Conservation (phyloP, 2,329 filamentous ascomycete genomes). For the Penicillium sp. region DNA sequence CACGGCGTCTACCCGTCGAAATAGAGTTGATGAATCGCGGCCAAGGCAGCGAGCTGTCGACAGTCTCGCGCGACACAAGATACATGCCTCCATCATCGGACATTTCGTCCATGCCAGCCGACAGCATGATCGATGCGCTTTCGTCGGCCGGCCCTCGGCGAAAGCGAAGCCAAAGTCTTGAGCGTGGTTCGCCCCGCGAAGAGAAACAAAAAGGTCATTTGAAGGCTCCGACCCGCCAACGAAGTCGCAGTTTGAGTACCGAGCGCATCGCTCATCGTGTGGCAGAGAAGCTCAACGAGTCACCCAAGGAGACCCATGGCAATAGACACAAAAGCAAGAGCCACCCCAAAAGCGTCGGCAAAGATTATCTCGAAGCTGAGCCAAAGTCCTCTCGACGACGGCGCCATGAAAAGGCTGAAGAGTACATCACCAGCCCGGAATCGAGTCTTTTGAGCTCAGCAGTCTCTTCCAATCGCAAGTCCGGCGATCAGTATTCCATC, state of each 20-base stretch:
- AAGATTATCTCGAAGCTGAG: constrained; percentile 45
- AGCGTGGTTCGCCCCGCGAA: constrained; percentile 37
- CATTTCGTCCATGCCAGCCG: constrained; percentile 77
- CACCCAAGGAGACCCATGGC: constrained; percentile 47
- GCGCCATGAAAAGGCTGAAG: constrained; percentile 50
- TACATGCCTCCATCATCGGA: constrained; percentile 74
- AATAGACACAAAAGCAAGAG: constrained; percentile 40
- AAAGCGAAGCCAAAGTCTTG: constrained; percentile 52
- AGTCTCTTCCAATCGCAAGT: constrained; percentile 53
- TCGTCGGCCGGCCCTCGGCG: constrained; percentile 47
- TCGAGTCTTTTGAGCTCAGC: constrained; percentile 63
- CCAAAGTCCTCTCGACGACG: constrained; percentile 47
- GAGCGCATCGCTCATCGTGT: constrained; percentile 67
- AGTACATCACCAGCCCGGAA: constrained; percentile 55
- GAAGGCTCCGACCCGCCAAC: constrained; percentile 57
- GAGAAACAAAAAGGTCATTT: constrained; percentile 50
- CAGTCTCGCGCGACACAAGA: constrained; percentile 57
- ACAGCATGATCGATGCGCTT: constrained; percentile 63
- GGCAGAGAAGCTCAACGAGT: constrained; percentile 62
- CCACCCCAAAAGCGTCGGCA: constrained; percentile 45
- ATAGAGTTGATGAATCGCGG: constrained; percentile 75
- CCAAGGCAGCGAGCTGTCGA: constrained; percentile 65
- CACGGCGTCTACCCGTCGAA: constrained; percentile 70
- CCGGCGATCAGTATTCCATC: constrained; percentile 58
- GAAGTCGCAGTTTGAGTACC: constrained; percentile 63